phyloP scores from a whole-genome alignment of 2,329 filamentous ascomycete genomes.

The Paecilomyces sp. region DNA sequence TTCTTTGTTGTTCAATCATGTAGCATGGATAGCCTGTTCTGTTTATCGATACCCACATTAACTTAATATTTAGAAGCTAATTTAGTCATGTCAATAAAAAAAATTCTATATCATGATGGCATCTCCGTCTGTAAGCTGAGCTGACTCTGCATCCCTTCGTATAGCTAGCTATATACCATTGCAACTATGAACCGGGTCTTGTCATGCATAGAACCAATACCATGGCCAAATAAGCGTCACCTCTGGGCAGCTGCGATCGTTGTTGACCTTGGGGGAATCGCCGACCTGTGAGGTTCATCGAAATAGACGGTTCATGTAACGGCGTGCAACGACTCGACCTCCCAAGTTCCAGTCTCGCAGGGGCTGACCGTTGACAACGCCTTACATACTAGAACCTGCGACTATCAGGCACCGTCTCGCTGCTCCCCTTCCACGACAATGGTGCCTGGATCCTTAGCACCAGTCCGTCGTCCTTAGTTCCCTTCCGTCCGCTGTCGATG shows the following conservation, averaged over 20 bases:
- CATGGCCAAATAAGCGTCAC: neutral
- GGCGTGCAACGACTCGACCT: neutral
- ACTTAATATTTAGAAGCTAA: neutral
- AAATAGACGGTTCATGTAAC: neutral
- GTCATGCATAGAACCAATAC: too few relatives aligned
- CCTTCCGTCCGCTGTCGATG: neutral
- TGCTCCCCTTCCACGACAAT: neutral
- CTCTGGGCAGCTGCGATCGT: neutral
- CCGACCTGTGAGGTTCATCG: neutral
- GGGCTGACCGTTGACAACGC: neutral
- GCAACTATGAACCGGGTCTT: neutral
- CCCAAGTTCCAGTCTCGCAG: neutral
- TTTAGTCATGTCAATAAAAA: neutral
- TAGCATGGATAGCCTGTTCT: neutral
- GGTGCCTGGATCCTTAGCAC: neutral
- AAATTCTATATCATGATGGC: neutral
- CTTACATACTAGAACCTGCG: neutral
- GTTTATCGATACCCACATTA: neutral
- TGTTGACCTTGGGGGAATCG: neutral
- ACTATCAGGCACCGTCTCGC: neutral
- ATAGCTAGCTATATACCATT: neutral
- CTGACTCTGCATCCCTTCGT: neutral
- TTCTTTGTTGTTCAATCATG: neutral
- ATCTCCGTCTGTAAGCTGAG: neutral
- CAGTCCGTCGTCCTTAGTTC: neutral